Base-by-base conservation (phyloP, 2,329 filamentous ascomycete genomes). In the Calonectria fujianensis region DNA sequence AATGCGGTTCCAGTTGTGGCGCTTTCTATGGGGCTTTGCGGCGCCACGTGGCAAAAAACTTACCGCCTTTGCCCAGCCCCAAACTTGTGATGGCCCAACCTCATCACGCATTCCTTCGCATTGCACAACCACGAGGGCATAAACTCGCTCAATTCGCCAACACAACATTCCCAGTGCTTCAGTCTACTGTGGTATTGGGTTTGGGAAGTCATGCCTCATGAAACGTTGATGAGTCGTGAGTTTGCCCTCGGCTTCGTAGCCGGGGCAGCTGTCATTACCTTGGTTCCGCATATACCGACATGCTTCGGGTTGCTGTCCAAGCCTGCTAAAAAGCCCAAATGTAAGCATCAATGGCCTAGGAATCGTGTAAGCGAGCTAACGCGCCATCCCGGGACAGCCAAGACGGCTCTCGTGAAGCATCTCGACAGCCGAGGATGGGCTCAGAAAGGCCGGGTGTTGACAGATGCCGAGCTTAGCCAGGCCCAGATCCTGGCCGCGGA, bases 1-100 rank as follows among this genome's bases (percentile, higher is more conserved):
- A 48, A 48, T 48, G 45, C 45, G 45, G 9, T 24, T 24, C 20
- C 45, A 48, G 45, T 48, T 48, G 45, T 48, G 45, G 45, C 45
- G 45, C 45, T 48, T 48, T 48, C 20, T n/a, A 48, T 48, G 45
- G 45, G 45, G 45, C 45, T 24, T 48, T 48, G 45, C 45, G 45
- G 45, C 45, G 45, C 45, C 45, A 48, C 45, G 45, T 48, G 45
- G 45, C 45, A 48, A 48, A 48, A 48, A 48, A 48, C 45, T 48
- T 48, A 48, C 45, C 45, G 45, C 45, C 45, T 48, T 48, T 11
- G 45, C 45, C 45, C 20, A 24, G 20, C 45, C 45, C 45, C 20
- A 11, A 48, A 10, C 45, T 48, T 24, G 45, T 24, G 45, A 48
- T 48, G 45, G 9, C 45, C 45, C 45, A 48, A 48, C 45, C 45